Evolutionary conservation across 2,329 filamentous ascomycete species (phyloP).

Genomic region (Scedosporium apiospermum): DNA sequence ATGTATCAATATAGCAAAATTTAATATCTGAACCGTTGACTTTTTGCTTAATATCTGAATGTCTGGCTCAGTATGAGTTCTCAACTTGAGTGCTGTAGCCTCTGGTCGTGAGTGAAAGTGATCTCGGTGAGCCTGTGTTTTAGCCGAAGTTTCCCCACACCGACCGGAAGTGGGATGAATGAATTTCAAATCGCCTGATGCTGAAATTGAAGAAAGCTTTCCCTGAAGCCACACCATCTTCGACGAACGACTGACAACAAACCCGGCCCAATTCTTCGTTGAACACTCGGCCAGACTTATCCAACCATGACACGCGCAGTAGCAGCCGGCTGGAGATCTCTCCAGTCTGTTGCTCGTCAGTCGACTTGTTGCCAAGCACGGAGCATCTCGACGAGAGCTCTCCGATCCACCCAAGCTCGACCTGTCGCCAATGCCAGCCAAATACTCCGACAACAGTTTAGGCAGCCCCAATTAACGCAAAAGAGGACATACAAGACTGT

Average conservation of each 20-base stretch:
- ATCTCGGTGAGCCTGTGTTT: constrained; percentile 7
- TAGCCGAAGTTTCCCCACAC: neutral
- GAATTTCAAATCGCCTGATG: constrained; percentile 5
- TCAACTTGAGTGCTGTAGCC: neutral
- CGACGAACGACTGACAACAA: neutral
- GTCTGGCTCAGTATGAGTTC: neutral
- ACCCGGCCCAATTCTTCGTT: neutral
- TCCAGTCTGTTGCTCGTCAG: neutral
- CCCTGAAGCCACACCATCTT: neutral
- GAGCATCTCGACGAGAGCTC: constrained; percentile 4
- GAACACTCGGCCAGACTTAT: neutral
- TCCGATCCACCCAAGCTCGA: constrained; percentile 6
- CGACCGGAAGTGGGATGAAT: constrained; percentile 1
- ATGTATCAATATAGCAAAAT: neutral
- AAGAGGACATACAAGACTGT: constrained; percentile 38
- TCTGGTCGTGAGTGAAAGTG: neutral
- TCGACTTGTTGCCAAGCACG: neutral
- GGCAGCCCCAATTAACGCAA: neutral
- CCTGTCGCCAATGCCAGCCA: constrained; percentile 14
- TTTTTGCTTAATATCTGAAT: neutral
- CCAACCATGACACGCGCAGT: constrained; percentile 2
- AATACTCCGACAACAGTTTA: neutral
- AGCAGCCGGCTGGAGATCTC: neutral
- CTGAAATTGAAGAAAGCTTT: neutral
- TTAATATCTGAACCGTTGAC: neutral